phyloP scores from a whole-genome alignment of 2,329 filamentous ascomycete genomes.

The Neofusicoccum cordaticola region DNA sequence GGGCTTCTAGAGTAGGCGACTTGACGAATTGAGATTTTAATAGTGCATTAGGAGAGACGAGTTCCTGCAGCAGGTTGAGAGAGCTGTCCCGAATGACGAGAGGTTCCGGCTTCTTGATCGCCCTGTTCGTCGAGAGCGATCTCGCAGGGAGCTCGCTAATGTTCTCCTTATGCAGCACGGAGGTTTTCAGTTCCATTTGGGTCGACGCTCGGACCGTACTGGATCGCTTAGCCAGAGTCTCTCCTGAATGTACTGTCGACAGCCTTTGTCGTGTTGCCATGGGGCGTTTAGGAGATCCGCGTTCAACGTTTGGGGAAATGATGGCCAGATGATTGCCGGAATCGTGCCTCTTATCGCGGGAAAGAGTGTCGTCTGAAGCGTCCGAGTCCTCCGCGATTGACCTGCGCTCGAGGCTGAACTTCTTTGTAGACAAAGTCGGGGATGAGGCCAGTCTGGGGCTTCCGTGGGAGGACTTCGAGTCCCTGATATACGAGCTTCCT shows the following conservation, averaged over 20 bases:
- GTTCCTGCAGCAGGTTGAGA: constrained; percentile 38
- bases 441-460: constrained; percentile 27
- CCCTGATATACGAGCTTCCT: constrained; percentile 33
- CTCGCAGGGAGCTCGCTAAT: constrained; percentile 6
- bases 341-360: constrained; percentile 17
- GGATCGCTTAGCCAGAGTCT: constrained; percentile 17
- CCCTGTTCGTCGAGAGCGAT: background rate
- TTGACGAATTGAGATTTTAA: constrained; percentile 37
- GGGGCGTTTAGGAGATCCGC: constrained; percentile 25
- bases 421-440: constrained; percentile 22
- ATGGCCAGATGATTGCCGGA: constrained; percentile 20
- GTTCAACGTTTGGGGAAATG: constrained; percentile 13
- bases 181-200: constrained; percentile 20
- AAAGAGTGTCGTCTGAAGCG: constrained; percentile 27
- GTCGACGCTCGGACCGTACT: constrained; percentile 22
- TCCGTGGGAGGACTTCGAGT: constrained; percentile 24
- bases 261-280: constrained; percentile 30
- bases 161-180: constrained; percentile 17
- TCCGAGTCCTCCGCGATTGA: constrained; percentile 23
- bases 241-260: constrained; percentile 32
- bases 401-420: constrained; percentile 29
- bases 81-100: constrained; percentile 38
- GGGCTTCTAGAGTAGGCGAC: constrained; percentile 36
- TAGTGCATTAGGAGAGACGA: constrained; percentile 34
- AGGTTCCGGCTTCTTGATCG: constrained; percentile 23